phyloP scores from a whole-genome alignment of 345 rosid species.

The Xanthoceras sorbifolium region DNA sequence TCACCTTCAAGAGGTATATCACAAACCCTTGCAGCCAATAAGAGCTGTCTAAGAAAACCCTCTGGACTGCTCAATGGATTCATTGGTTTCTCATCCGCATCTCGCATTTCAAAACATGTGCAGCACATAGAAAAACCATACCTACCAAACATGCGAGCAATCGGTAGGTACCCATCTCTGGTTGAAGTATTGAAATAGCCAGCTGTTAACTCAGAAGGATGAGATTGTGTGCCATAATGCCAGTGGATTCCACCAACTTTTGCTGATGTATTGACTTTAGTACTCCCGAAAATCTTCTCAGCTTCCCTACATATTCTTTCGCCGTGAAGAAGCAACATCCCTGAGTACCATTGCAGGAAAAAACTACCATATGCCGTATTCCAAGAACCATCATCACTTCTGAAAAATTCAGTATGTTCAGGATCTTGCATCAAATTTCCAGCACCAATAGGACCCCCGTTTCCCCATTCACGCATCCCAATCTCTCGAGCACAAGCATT shows the following conservation, averaged over 20 bases:
- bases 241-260: conserved; percentile 52
- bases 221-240: conserved; percentile 49
- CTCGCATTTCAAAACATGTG: conserved; percentile 49
- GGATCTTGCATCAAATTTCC: conserved; percentile 38
- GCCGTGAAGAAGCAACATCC: conserved; percentile 51
- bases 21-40: conserved; percentile 42
- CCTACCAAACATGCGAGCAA: conserved; percentile 46
- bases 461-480: conserved; percentile 51
- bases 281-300: conserved; percentile 39
- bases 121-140: conserved; percentile 43
- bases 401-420: conserved; percentile 47
- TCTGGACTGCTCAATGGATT: conserved; percentile 48
- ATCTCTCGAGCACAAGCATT: conserved; percentile 40
- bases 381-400: conserved; percentile 47
- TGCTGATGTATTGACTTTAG: conserved; percentile 38
- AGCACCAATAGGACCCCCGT: conserved; percentile 43
- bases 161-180: conserved; percentile 50
- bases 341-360: conserved; percentile 58
- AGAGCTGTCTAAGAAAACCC: conserved; percentile 43
- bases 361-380: conserved; percentile 39
- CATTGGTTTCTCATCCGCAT: conserved; percentile 36
- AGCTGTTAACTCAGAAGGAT: conserved; percentile 50
- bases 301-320: conserved; percentile 52
- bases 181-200: conserved; percentile 52
- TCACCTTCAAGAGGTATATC: conserved; percentile 47